Conservation (phyloP, 768 basidiomycete species). For the Lactarius evosmus region DNA sequence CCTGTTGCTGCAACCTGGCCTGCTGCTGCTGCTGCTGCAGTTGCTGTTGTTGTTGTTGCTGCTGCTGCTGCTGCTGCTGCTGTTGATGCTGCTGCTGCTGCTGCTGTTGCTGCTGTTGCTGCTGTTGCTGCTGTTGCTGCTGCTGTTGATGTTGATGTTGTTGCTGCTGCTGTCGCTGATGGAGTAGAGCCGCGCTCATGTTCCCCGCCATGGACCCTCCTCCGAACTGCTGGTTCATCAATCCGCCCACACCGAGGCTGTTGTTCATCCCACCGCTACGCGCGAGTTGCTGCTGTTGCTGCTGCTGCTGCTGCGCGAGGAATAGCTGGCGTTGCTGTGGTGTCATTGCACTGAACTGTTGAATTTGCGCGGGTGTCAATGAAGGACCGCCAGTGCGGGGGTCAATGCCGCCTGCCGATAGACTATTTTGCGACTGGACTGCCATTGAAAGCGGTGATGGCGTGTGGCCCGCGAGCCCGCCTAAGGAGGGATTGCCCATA, state of each 20-base stretch:
- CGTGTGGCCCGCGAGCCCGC: slow-evolving; percentile 11
- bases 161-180: slow-evolving; percentile 29
- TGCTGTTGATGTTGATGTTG: slow-evolving; percentile 26
- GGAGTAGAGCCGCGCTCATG: slow-evolving; percentile 12
- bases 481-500: slow-evolving; percentile 15
- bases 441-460: slow-evolving; percentile 22
- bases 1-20: slow-evolving; percentile 37
- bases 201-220: slow-evolving; percentile 10
- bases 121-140: slow-evolving; percentile 16
- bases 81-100: slow-evolving; percentile 25
- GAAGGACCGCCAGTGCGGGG: slow-evolving; percentile 29
- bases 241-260: slow-evolving; percentile 16
- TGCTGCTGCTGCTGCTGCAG: slow-evolving; percentile 48
- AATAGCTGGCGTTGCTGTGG: slow-evolving; percentile 47
- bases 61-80: slow-evolving; percentile 23
- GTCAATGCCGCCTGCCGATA: slow-evolving; percentile 27
- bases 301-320: slow-evolving; percentile 41
- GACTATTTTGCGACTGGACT: slow-evolving; percentile 13
- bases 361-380: slow-evolving; percentile 31
- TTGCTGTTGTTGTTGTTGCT: slow-evolving; percentile 34
- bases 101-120: slow-evolving; percentile 29
- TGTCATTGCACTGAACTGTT: slow-evolving; percentile 29
- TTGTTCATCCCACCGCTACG: slow-evolving; percentile 11
- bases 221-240: slow-evolving; percentile 20
- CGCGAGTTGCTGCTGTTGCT: slow-evolving; percentile 30